phyloP scores from a whole-genome alignment of 1,284 basidiomycete species.

The Fomitopsis pinicola region DNA sequence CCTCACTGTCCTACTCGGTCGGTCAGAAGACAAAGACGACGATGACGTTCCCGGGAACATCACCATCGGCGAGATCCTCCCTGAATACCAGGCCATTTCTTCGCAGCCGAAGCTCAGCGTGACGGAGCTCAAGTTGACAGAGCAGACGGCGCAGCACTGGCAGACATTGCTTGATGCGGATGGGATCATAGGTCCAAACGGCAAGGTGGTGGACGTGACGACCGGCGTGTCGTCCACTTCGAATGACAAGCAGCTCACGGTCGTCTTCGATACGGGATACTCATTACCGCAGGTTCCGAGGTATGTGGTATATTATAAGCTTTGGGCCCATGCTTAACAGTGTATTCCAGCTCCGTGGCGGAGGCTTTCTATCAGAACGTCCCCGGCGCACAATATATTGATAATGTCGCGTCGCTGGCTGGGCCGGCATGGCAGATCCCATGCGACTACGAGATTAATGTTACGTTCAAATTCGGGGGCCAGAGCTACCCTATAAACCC shows the following conservation, averaged over 20 bases:
- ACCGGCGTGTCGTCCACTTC: slow-evolving; percentile 36
- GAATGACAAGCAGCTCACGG: slow-evolving; percentile 40
- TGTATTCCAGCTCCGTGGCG: slow-evolving; percentile 36
- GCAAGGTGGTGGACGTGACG: slow-evolving; percentile 36
- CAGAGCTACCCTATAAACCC: slow-evolving; percentile 52
- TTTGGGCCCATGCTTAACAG: background rate
- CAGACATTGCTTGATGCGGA: slow-evolving; percentile 26
- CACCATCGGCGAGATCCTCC: slow-evolving; percentile 29
- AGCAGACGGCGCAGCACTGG: slow-evolving; percentile 27
- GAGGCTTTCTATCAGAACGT: slow-evolving; percentile 49
- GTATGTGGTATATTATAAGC: slow-evolving; percentile 26
- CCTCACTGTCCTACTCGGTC: slow-evolving; percentile 38
- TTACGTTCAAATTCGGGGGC: slow-evolving; percentile 53
- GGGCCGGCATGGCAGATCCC: slow-evolving; percentile 51
- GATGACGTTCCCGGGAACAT: slow-evolving; percentile 26
- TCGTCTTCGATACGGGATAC: slow-evolving; percentile 58
- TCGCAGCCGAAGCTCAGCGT: slow-evolving; percentile 29
- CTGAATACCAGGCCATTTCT: slow-evolving; percentile 25
- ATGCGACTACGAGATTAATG: slow-evolving; percentile 51
- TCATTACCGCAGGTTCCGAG: slow-evolving; percentile 51
- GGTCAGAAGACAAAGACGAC: slow-evolving; percentile 22
- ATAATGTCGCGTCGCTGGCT: slow-evolving; percentile 30
- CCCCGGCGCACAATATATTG: slow-evolving; percentile 36
- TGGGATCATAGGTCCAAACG: slow-evolving; percentile 30
- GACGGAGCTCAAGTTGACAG: slow-evolving; percentile 13